These are phyloP conservation scores for Parastagonospora avenae DNA, from an alignment of 2,329 filamentous ascomycete species.

Conservation along the genomic window DNA sequence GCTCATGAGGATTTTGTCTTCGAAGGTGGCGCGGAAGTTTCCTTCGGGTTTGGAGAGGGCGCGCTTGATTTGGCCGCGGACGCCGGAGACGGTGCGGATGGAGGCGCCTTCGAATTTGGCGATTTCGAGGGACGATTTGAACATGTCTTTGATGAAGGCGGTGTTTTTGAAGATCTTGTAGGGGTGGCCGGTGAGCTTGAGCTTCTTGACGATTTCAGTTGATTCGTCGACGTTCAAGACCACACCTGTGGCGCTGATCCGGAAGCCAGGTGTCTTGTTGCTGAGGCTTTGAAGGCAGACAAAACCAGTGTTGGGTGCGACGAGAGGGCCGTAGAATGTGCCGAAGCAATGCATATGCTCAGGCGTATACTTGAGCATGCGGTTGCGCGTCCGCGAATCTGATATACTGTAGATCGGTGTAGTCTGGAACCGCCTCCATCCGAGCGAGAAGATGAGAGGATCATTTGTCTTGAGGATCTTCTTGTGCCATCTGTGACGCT, in stretches of 20 bases:
- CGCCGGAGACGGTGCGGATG: slow-evolving; percentile 93
- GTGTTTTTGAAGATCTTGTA: slow-evolving; percentile 99
- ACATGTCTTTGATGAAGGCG: slow-evolving; percentile 99
- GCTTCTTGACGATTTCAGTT: slow-evolving; percentile 98
- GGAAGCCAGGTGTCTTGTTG: slow-evolving; percentile 83
- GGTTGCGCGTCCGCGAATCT: slow-evolving; percentile 89
- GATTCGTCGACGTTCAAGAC: slow-evolving; percentile 94
- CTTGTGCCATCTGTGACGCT: slow-evolving; percentile 98
- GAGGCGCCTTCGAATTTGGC: slow-evolving; percentile 97
- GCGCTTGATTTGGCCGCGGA: slow-evolving; percentile 96
- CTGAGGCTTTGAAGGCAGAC: slow-evolving; percentile 91
- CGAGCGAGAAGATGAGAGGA: slow-evolving; percentile 93
- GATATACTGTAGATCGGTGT: slow-evolving; percentile 93
- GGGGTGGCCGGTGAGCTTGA: slow-evolving; percentile 90
- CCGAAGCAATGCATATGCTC: slow-evolving; percentile 99
- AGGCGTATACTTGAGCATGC: slow-evolving; percentile 98
- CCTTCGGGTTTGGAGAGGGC: slow-evolving; percentile 92
- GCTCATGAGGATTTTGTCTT: slow-evolving; percentile 96
- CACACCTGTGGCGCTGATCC: slow-evolving; percentile 91
- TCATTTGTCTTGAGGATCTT: slow-evolving; percentile 99
- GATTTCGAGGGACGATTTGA: slow-evolving; percentile 88
- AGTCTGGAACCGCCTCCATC: slow-evolving; percentile 94
- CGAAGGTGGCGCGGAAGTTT: slow-evolving; percentile 94
- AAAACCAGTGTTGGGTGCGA: slow-evolving; percentile 95
- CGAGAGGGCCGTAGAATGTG: slow-evolving; percentile 92